phyloP scores from a whole-genome alignment of 148 eudicot genomes.

The Euryodendron excelsum region DNA sequence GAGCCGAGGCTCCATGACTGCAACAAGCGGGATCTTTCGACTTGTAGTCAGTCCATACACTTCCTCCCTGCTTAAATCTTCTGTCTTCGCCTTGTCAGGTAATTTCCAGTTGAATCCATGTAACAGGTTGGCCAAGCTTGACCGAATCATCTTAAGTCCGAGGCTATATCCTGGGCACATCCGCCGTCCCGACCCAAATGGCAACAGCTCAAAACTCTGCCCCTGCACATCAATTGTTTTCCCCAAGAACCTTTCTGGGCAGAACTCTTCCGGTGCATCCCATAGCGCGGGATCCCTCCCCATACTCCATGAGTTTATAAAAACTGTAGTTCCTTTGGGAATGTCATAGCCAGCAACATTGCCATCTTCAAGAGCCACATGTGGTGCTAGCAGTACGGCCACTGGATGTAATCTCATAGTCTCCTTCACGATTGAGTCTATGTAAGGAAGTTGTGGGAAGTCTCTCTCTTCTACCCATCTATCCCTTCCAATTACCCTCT shows the following conservation, averaged over 20 bases:
- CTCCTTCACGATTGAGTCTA: background rate
- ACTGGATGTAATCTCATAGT: background rate
- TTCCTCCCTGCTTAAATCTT: conserved; percentile 34
- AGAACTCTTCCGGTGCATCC: conserved; percentile 29
- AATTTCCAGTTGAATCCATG: conserved; percentile 33
- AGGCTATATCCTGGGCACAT: conserved; percentile 35
- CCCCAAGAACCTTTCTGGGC: conserved; percentile 36
- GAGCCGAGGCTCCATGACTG: conserved; percentile 26
- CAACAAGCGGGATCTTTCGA: conserved; percentile 20
- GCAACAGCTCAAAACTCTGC: conserved; percentile 26
- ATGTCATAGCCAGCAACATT: background rate
- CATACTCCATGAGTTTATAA: conserved; percentile 22
- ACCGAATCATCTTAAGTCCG: conserved; percentile 26
- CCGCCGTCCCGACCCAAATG: conserved; percentile 41
- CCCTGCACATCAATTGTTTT: conserved; percentile 28
- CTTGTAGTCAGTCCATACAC: conserved; percentile 22
- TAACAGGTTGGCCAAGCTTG: conserved; percentile 26
- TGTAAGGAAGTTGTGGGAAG: background rate
- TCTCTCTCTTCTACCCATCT: conserved; percentile 12
- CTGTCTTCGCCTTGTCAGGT: conserved; percentile 16
- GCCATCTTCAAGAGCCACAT: background rate
- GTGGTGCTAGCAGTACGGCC: background rate
- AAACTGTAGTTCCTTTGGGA: background rate
- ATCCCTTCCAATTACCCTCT: background rate
- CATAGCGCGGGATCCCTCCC: conserved; percentile 27